Conservation (phyloP, 179 eudicot species). For the Spergularia azorica region DNA sequence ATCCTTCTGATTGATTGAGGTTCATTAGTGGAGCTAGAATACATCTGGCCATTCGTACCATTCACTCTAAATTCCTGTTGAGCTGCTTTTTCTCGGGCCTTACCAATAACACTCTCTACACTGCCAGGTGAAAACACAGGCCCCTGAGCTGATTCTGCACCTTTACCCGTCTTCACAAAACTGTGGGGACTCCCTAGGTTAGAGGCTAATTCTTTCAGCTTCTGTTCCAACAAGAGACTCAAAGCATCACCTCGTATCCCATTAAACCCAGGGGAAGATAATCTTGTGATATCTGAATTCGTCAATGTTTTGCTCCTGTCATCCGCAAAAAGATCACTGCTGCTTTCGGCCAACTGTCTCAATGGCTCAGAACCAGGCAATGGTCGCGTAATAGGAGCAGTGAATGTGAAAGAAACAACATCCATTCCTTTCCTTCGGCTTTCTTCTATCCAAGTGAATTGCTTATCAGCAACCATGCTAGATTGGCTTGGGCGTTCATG, state of each 20-base stretch:
- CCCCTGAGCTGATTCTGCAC: conserved; percentile 37
- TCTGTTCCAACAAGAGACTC: conserved; percentile 73
- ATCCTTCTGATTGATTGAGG: conserved; percentile 31
- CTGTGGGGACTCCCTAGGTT: conserved; percentile 48
- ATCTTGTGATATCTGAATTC: conserved; percentile 42
- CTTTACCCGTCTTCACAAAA: conserved; percentile 30
- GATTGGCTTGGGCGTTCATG: conserved; percentile 43
- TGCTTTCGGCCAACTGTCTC: conserved; percentile 33
- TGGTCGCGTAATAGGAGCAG: conserved; percentile 68
- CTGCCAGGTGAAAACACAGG: conserved; percentile 28
- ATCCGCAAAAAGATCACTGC: conserved; percentile 35
- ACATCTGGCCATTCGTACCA: conserved; percentile 27
- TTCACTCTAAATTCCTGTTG: conserved; percentile 30
- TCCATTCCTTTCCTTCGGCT: conserved; percentile 67
- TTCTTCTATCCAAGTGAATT: conserved; percentile 56
- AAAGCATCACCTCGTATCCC: conserved; percentile 67
- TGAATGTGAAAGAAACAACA: conserved; percentile 93
- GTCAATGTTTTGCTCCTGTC: conserved; percentile 38
- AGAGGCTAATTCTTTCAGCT: conserved; percentile 62
- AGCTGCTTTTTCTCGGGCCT: conserved; percentile 28
- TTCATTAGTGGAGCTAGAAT: conserved; percentile 34
- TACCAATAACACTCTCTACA: conserved; percentile 31
- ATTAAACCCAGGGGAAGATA: conserved; percentile 48
- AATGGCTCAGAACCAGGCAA: conserved; percentile 35
- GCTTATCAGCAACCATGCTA: conserved; percentile 35